Base-by-base conservation (phyloP, 2,329 filamentous ascomycete species). In the Colletotrichum salicis region DNA sequence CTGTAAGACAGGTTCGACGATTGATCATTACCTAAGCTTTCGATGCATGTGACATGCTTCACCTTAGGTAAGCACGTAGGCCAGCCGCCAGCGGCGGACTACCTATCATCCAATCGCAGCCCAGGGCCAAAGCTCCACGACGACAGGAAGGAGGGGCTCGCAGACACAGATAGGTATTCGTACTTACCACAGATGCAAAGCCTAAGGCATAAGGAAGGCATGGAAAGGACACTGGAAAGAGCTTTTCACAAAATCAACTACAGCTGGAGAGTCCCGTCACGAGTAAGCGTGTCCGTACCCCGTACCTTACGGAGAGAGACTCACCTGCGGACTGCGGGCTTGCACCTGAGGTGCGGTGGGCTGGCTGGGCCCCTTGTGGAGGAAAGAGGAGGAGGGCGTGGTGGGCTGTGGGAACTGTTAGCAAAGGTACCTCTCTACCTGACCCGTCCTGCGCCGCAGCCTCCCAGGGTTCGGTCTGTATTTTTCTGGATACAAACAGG, bases 401-500 rank as follows among this genome's bases (percentile, higher is more conserved):
- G 45, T 33, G 37, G 5, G 51, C 13, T 33, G 65, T 51, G 45
- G 58, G 67, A 57, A 61, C 48, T 65, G 55, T 73, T 61, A 55
- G 37, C 56, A 27, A 51, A 60, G 71, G 71, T 66, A 73, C 66
- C 58, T 65, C 27, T 33, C 41, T 35, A 31, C 31, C 52, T 64
- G 65, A 15, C 37, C 51, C 60, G 37, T 59, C 58, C 57, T 72
- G 61, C 52, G 64, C 54, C 56, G 64, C 63, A 60, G 62, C 64
- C 45, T 62, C 45, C 71, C 65, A 64, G 68, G 67, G 64, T 69
- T 71, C 61, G 57, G 56, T 64, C 57, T 37, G 66, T 69, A 64
- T 60, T 68, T 65, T 71, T 73, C 67, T 74, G 69, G 72, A 70
- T 72, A 71, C 73, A 72, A 67, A 65, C 64, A 70, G 73, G 72